These are phyloP conservation scores for Fraxinus xanthoxyloides DNA, from an alignment of 305 asterid species.

Conservation along the genomic window DNA sequence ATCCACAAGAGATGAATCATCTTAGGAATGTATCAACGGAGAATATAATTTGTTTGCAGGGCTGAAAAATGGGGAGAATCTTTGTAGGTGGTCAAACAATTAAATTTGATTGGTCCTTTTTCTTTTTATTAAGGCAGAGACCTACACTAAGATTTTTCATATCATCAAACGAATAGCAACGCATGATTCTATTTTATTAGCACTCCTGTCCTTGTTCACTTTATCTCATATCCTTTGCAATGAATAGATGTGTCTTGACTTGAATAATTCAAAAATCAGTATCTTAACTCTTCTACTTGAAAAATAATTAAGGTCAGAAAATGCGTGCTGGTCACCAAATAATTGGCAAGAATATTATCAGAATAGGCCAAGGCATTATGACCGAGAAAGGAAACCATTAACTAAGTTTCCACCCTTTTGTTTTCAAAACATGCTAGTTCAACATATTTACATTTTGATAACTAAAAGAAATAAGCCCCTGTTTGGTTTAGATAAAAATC, in stretches of 20 bases:
- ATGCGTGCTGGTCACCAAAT: neutral
- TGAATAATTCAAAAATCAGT: neutral
- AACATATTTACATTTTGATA: slow-evolving; percentile 11
- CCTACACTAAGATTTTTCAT: neutral
- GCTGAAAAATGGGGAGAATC: neutral
- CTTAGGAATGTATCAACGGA: neutral
- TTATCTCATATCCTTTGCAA: neutral
- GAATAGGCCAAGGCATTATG: neutral
- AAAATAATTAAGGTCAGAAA: neutral
- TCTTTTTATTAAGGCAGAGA: neutral
- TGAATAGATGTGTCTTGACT: neutral
- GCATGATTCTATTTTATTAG: neutral
- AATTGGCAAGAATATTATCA: neutral
- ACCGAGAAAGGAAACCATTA: neutral
- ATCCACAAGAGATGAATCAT: neutral
- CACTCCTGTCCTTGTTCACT: neutral
- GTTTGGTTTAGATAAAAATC: neutral
- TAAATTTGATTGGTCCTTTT: neutral
- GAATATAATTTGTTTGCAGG: neutral
- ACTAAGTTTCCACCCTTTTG: slow-evolving; percentile 19
- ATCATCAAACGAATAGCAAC: neutral
- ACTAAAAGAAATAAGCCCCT: neutral
- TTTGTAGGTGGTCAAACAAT: neutral
- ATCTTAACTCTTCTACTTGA: neutral
- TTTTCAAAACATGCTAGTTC: slow-evolving; percentile 15